phyloP scores from a whole-genome alignment of 1,284 basidiomycete genomes.

The Blastosporella zonata region DNA sequence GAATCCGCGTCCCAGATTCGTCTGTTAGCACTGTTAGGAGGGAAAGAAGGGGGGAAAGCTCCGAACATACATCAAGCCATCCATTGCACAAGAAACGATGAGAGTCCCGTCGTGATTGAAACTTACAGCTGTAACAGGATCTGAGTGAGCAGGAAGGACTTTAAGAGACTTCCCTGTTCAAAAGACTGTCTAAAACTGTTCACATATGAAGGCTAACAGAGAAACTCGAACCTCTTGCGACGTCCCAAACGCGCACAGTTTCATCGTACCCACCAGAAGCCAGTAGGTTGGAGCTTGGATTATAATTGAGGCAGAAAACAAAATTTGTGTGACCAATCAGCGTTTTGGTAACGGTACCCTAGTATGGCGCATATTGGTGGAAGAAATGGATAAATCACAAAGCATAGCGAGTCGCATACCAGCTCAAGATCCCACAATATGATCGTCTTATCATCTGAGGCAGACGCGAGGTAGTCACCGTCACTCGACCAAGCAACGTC shows the following conservation, averaged over 20 bases:
- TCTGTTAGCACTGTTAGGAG: slow-evolving; percentile 39
- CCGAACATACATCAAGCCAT: slow-evolving; percentile 84
- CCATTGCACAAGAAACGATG: slow-evolving; percentile 92
- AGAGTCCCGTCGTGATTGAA: slow-evolving; percentile 96
- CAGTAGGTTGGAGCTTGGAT: slow-evolving; percentile 83
- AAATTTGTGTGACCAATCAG: slow-evolving; percentile 89
- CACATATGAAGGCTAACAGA: not conserved
- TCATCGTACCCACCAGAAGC: slow-evolving; percentile 95
- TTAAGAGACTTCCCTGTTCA: slow-evolving; percentile 69
- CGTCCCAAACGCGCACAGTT: slow-evolving; percentile 93
- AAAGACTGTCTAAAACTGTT: slow-evolving; percentile 1
- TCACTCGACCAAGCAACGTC: slow-evolving; percentile 87
- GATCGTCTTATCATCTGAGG: slow-evolving; percentile 87
- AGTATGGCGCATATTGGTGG: slow-evolving; percentile 8
- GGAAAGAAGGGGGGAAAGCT: slow-evolving; percentile 3
- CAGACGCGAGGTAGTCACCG: slow-evolving; percentile 80
- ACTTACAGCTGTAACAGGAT: slow-evolving; percentile 90
- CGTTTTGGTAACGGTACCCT: slow-evolving; percentile 61
- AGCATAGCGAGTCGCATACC: slow-evolving; percentile 36
- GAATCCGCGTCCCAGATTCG: slow-evolving; percentile 97
- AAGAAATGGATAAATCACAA: slow-evolving; percentile 8
- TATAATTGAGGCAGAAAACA: slow-evolving; percentile 91
- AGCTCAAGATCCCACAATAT: slow-evolving; percentile 76
- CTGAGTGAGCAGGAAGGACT: slow-evolving; percentile 91
- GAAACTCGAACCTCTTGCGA: slow-evolving; percentile 67